Conservation (phyloP, 2,329 filamentous ascomycete species). For the Cladosporium sp. region DNA sequence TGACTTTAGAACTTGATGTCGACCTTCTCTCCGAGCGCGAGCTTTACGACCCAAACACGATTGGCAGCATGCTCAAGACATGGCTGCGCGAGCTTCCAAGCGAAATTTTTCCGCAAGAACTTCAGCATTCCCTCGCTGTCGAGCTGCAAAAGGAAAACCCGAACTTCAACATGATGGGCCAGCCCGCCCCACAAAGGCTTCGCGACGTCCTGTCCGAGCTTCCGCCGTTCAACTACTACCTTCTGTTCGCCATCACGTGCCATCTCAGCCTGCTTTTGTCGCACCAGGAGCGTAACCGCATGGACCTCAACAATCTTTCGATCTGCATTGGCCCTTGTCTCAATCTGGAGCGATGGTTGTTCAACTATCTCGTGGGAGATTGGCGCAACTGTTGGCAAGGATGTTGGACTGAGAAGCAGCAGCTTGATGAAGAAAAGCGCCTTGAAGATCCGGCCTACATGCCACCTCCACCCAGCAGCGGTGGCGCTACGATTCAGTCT, state of each 20-base stretch:
- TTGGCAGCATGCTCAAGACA: constrained; percentile 91
- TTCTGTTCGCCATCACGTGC: constrained; percentile 94
- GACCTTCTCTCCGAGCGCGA: constrained; percentile 82
- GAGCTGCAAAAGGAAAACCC: constrained; percentile 77
- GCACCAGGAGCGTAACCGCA: constrained; percentile 93
- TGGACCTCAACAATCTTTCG: constrained; percentile 92
- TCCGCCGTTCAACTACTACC: constrained; percentile 96
- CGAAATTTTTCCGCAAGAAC: constrained; percentile 80
- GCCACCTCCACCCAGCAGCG: constrained; percentile 5
- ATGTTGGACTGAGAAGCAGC: constrained; percentile 82
- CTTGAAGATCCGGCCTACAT: constrained; percentile 6
- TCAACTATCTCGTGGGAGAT: constrained; percentile 89
- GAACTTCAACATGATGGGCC: constrained; percentile 54
- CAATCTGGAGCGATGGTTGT: constrained; percentile 91
- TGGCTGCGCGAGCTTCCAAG: constrained; percentile 95
- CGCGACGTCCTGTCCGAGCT: constrained; percentile 88
- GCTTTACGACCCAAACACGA: constrained; percentile 92
- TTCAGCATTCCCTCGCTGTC: constrained; percentile 71
- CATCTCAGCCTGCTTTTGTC: constrained; percentile 87
- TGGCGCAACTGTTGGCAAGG: constrained; percentile 98
- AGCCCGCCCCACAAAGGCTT: constrained; percentile 70
- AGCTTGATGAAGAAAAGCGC: constrained; percentile 56
- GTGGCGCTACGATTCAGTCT: not conserved
- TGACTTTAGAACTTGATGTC: constrained; percentile 66
- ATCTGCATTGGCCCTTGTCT: constrained; percentile 97